A percentile compares a stretch with the other conserved stretches of the same genome.
phyloP scores from a whole-genome alignment of 2,329 filamentous ascomycete species.

The Cladosporium oxysporum region DNA sequence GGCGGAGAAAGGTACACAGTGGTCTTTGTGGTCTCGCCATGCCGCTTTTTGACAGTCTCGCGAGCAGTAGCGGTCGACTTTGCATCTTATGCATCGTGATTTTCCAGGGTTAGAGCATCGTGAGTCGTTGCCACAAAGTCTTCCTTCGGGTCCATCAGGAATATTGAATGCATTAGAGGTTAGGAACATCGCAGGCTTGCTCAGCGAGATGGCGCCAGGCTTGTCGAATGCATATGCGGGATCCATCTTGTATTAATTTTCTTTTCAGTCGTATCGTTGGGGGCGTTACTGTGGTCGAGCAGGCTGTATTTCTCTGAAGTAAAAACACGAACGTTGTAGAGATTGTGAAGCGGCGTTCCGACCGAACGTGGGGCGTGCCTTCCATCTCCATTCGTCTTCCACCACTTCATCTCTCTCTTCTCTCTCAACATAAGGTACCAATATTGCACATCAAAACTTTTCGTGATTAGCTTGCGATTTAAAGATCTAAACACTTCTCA shows the following conservation, averaged over 20 bases:
- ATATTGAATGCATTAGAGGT: conserved; percentile 15
- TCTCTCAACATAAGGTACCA: background rate
- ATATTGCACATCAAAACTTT: background rate
- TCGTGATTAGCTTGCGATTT: background rate
- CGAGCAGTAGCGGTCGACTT: conserved; percentile 35
- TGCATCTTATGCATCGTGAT: conserved; percentile 36
- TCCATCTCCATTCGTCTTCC: background rate
- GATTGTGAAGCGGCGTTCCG: background rate
- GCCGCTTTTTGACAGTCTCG: conserved; percentile 38
- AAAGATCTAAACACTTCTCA: too few species aligned
- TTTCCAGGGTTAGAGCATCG: conserved; percentile 7
- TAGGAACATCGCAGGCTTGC: conserved; percentile 16
- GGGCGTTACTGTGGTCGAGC: background rate
- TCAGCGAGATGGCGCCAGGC: conserved; percentile 7
- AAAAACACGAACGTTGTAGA: background rate
- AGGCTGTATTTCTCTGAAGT: background rate
- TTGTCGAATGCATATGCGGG: conserved; percentile 16
- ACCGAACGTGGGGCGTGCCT: background rate
- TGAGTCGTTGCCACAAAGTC: conserved; percentile 15
- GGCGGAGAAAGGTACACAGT: conserved; percentile 24
- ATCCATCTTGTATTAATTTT: background rate
- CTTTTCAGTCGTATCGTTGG: background rate
- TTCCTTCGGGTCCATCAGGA: conserved; percentile 11
- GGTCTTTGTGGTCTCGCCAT: conserved; percentile 40
- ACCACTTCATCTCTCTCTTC: background rate